A percentile compares a stretch with the other conserved stretches of the same genome.
These are phyloP conservation scores for Schizophyllum amplum DNA, from an alignment of 1,284 basidiomycete species.

Conservation along the genomic window DNA sequence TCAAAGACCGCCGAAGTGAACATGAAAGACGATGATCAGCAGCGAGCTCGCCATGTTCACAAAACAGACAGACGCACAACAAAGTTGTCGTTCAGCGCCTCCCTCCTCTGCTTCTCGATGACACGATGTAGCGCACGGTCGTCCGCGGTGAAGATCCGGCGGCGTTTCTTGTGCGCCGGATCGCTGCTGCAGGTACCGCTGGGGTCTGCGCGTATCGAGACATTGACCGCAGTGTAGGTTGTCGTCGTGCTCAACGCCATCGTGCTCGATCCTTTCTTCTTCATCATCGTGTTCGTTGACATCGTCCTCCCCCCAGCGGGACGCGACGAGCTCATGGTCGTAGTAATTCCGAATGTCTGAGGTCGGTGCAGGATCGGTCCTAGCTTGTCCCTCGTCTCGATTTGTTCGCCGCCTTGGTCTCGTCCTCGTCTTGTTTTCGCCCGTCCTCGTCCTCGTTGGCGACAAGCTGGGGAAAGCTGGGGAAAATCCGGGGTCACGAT, in stretches of 20 bases:
- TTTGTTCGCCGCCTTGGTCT: too few relatives aligned
- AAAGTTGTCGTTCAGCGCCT: conserved; percentile 6
- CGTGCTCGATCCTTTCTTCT: too few relatives aligned
- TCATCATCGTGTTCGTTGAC: too few relatives aligned
- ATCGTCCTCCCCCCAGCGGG: too few relatives aligned
- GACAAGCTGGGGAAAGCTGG: neutral
- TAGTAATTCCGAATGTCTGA: too few relatives aligned
- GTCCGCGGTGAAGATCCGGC: conserved; percentile 4
- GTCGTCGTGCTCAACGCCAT: neutral
- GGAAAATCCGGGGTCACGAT: neutral
- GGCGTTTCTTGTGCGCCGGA: neutral
- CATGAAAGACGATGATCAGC: too few relatives aligned
- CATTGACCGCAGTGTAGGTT: neutral
- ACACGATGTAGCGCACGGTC: conserved; percentile 4
- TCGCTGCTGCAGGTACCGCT: neutral
- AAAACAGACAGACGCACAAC: neutral
- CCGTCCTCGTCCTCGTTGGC: neutral
- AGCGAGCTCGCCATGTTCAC: neutral
- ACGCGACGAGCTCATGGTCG: too few relatives aligned
- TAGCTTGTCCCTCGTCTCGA: too few relatives aligned
- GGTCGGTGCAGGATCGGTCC: too few relatives aligned
- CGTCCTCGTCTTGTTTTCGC: neutral
- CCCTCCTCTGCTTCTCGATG: conserved; percentile 5
- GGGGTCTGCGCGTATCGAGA: neutral
- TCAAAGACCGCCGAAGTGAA: too few relatives aligned